Percentiles rank a stretch among this genome's conserved stretches.
phyloP scores from a whole-genome alignment of 2,329 filamentous ascomycete genomes.

The Torrubiella hemipterigena region DNA sequence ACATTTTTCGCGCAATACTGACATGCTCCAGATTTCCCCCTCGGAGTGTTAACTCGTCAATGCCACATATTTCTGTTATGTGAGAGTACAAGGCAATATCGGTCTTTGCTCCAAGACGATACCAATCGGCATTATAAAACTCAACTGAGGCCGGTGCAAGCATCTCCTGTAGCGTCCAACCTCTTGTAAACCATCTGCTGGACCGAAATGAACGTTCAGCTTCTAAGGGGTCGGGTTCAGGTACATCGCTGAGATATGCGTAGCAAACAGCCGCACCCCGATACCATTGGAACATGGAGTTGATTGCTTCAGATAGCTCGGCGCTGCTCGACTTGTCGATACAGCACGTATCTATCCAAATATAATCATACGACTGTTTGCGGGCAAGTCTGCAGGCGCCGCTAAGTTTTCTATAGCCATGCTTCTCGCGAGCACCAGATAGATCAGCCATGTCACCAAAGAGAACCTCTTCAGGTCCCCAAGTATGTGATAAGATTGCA shows the following conservation, averaged over 20 bases:
- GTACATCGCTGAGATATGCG: constrained; percentile 6
- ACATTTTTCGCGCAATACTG: constrained; percentile 5
- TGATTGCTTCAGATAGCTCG: constrained; percentile 7
- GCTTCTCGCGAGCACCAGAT: not conserved
- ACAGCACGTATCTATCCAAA: constrained; percentile 7
- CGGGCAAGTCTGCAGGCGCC: constrained; percentile 1
- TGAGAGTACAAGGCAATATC: constrained; percentile 4
- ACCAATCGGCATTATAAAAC: constrained; percentile 10
- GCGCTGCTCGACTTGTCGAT: constrained; percentile 6
- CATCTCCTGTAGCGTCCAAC: constrained; percentile 13
- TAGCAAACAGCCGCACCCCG: constrained; percentile 5
- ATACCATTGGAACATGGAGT: constrained; percentile 7
- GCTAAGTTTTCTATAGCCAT: constrained; percentile 2
- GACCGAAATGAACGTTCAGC: constrained; percentile 2
- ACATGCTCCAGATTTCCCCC: constrained; percentile 2
- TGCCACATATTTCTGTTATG: not conserved
- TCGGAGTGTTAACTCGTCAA: not conserved
- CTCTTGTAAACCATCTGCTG: constrained; percentile 10
- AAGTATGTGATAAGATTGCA: constrained; percentile 13
- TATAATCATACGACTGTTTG: constrained; percentile 1
- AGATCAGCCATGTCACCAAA: constrained; percentile 9
- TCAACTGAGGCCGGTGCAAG: constrained; percentile 10
- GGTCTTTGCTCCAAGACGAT: constrained; percentile 9
- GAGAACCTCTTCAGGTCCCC: constrained; percentile 11
- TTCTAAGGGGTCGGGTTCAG: not conserved